These are phyloP conservation scores for Mangifera indica DNA, from an alignment of 345 rosid species.

Conservation along the genomic window DNA sequence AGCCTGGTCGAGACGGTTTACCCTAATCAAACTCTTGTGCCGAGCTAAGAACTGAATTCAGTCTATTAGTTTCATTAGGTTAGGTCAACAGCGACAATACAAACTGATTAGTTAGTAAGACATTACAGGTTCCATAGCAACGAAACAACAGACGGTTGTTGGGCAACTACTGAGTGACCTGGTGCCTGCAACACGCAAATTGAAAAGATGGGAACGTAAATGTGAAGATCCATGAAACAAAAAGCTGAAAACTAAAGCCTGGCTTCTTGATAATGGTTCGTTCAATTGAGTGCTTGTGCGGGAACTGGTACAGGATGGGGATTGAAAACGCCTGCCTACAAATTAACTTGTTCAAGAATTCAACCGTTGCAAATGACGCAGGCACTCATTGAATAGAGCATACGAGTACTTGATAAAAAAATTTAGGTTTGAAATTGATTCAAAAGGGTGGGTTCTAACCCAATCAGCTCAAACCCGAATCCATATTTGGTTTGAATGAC, in stretches of 20 bases:
- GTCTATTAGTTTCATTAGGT: too few species aligned
- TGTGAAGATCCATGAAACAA: background rate
- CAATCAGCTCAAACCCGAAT: too few species aligned
- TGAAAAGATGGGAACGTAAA: background rate
- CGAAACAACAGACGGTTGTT: conserved; percentile 38
- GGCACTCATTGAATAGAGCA: background rate
- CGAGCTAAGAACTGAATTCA: too few species aligned
- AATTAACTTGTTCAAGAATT: background rate
- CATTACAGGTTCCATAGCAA: conserved; percentile 16
- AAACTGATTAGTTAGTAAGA: background rate
- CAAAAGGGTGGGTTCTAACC: too few species aligned
- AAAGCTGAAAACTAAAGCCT: background rate
- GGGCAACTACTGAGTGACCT: background rate
- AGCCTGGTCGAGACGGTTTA: too few species aligned
- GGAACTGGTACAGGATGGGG: background rate
- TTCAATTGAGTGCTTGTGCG: background rate
- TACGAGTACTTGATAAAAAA: too few species aligned
- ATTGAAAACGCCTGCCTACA: background rate
- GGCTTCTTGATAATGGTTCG: background rate
- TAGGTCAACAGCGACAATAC: too few species aligned
- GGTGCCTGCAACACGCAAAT: background rate
- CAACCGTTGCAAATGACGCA: background rate
- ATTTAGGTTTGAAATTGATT: too few species aligned
- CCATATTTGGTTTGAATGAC: too few species aligned
- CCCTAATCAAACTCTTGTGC: too few species aligned